Evolutionary conservation across 495 filamentous ascomycete species (phyloP).

Genomic region (Penicillium coffeae): DNA sequence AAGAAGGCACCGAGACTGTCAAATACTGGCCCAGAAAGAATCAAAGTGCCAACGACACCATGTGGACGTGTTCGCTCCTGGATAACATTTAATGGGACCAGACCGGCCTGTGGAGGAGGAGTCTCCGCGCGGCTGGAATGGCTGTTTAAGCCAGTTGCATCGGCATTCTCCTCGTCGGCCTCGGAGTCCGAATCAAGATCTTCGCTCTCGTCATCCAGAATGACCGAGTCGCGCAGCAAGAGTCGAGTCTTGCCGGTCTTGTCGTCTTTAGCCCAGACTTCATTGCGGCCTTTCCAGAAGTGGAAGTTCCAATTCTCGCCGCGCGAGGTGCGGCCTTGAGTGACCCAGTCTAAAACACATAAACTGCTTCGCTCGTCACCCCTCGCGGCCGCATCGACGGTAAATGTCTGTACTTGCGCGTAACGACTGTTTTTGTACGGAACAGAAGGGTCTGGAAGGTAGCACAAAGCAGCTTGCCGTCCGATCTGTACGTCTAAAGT

Average conservation of each 20-base stretch:
- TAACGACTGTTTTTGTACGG: conserved; percentile 79
- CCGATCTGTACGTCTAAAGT: conserved; percentile 59
- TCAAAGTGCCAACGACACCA: conserved; percentile 75
- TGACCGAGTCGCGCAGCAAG: conserved; percentile 74
- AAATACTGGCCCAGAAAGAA: conserved; percentile 73
- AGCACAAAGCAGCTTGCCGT: conserved; percentile 65
- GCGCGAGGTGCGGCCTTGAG: conserved; percentile 74
- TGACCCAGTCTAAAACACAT: conserved; percentile 90
- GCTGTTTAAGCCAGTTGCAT: conserved; percentile 8
- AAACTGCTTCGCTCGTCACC: conserved; percentile 48
- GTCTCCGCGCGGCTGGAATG: conserved; percentile 14
- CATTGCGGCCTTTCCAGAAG: conserved; percentile 76
- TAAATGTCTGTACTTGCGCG: conserved; percentile 75
- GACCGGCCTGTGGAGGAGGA: conserved; percentile 16
- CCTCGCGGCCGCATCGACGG: conserved; percentile 53
- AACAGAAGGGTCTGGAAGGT: conserved; percentile 92
- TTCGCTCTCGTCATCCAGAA: conserved; percentile 56
- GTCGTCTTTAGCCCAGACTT: conserved; percentile 63
- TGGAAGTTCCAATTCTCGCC: conserved; percentile 87
- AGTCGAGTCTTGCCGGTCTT: conserved; percentile 49
- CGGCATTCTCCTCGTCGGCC: conserved; percentile 12
- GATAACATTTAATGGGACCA: conserved; percentile 29
- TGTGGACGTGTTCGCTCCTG: conserved; percentile 42
- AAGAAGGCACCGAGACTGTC: conserved; percentile 63
- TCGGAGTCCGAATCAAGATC: conserved; percentile 36